These are phyloP conservation scores for Excoecaria cochinchinensis DNA, from an alignment of 345 rosid species.

Conservation along the genomic window DNA sequence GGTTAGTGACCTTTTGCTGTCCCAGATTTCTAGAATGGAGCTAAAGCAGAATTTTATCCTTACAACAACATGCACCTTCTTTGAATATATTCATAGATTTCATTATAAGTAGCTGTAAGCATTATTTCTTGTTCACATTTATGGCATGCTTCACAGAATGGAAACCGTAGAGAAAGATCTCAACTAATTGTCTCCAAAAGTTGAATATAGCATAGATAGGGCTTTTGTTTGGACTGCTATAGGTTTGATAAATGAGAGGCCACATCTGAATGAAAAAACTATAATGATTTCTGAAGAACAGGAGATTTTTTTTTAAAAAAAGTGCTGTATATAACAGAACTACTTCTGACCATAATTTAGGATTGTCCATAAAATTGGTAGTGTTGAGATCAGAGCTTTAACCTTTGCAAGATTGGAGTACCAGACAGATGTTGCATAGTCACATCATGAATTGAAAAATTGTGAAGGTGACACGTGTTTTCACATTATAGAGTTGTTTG, in stretches of 20 bases:
- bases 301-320: not conserved
- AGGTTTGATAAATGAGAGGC: not conserved
- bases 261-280: not conserved
- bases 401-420: not conserved
- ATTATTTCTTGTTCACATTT: constrained; percentile 4
- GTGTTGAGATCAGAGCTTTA: not conserved
- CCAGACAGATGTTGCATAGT: not conserved
- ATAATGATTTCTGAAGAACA: not conserved
- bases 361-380: not conserved
- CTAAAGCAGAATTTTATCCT: constrained; percentile 3
- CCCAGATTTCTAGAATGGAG: constrained; percentile 22
- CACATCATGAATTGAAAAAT: not conserved
- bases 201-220: not conserved
- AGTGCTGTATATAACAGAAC: not conserved
- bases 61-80: not conserved
- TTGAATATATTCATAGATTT: not conserved
- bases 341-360: not conserved
- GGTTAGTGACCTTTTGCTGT: constrained; percentile 50
- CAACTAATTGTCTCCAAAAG: not conserved
- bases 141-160: not conserved
- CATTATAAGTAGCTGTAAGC: not conserved
- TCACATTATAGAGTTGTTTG: not conserved
- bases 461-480: not conserved
- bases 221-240: not conserved
- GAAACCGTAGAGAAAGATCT: not conserved